Conservation (phyloP, 179 eudicot species). For the Actinidia polygama region DNA sequence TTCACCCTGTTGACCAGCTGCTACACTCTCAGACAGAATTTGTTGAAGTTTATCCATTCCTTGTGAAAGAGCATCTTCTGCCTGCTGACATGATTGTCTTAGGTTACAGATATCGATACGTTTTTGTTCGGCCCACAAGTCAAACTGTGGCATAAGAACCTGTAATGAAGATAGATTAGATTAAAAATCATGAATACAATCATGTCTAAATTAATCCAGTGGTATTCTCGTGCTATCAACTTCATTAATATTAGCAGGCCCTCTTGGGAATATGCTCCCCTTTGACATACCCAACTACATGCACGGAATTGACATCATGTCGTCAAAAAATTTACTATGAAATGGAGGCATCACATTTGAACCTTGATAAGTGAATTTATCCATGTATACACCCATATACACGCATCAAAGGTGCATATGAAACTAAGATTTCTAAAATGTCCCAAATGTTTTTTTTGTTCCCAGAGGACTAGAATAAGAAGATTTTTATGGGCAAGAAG, state of each 20-base stretch:
- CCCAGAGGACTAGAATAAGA: no score
- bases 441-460: background rate
- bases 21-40: conserved; percentile 64
- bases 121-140: conserved; percentile 71
- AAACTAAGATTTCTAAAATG: background rate
- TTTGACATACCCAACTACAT: background rate
- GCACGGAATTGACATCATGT: background rate
- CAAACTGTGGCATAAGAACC: conserved; percentile 81
- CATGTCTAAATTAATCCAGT: background rate
- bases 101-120: conserved; percentile 56
- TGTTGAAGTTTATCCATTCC: conserved; percentile 94
- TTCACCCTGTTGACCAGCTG: conserved; percentile 63
- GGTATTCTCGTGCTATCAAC: background rate
- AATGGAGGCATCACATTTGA: background rate
- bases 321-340: background rate
- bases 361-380: background rate
- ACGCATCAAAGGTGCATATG: background rate
- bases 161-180: conserved; percentile 24
- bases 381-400: background rate
- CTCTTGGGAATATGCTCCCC: background rate
- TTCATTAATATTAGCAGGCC: background rate
- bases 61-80: conserved; percentile 93
- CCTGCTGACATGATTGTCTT: conserved; percentile 90
- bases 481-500: no score
- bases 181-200: background rate